Evolutionary conservation across 2,329 filamentous ascomycete genomes (phyloP).

Genomic region (Furcasterigmium furcatum): DNA sequence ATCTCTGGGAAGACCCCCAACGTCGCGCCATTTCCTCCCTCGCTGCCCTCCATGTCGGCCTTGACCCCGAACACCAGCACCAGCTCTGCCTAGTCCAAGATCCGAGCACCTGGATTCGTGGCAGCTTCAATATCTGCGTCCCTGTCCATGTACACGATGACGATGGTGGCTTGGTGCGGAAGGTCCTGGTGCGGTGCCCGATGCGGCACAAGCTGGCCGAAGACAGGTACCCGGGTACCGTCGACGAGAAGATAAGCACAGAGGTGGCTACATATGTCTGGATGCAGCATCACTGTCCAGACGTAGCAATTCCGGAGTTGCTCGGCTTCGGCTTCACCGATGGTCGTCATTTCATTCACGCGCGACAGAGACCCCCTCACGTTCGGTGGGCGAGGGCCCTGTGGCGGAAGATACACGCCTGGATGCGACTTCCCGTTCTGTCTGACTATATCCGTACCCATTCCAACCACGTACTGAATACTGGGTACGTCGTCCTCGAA

Average conservation of each 20-base stretch:
- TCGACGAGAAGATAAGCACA: neutral
- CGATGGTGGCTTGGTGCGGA: too few species aligned
- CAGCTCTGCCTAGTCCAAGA: too few species aligned
- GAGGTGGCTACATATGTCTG: constrained; percentile 13
- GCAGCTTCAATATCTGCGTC: too few species aligned
- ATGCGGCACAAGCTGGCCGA: too few species aligned
- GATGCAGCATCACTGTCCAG: constrained; percentile 20
- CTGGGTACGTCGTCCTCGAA: constrained; percentile 2
- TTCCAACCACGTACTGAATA: neutral
- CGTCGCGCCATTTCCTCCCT: too few species aligned
- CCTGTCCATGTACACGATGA: too few species aligned
- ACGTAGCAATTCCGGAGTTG: constrained; percentile 17
- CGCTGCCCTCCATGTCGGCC: too few species aligned
- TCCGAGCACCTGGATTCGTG: too few species aligned
- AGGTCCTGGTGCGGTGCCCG: too few species aligned
- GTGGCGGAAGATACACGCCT: neutral
- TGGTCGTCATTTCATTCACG: constrained; percentile 4
- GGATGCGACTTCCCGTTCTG: neutral
- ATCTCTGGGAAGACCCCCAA: too few species aligned
- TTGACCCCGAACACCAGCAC: too few species aligned
- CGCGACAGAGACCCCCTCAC: neutral
- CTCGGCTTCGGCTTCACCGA: constrained; percentile 16
- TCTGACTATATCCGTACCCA: neutral
- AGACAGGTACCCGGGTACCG: neutral
- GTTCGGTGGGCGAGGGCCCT: neutral